Evolutionary conservation across 2,329 filamentous ascomycete genomes (phyloP).

Genomic region (Fusarium oligoseptatum): DNA sequence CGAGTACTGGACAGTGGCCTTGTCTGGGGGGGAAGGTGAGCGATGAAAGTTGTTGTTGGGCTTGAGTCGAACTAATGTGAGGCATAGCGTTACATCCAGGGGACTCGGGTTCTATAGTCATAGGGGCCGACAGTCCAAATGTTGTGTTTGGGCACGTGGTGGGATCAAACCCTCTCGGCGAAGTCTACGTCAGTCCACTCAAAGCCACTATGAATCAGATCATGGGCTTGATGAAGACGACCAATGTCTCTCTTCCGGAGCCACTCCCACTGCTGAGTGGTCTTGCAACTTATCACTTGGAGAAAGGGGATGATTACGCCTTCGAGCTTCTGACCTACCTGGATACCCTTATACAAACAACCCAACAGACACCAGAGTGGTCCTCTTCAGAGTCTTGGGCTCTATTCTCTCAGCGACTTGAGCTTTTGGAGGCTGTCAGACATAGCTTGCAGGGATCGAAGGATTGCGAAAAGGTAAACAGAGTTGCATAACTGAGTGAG

Average conservation of each 20-base stretch:
- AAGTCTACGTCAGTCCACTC: neutral
- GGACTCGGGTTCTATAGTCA: neutral
- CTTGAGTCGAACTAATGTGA: neutral
- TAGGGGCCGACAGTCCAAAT: neutral
- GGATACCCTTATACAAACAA: neutral
- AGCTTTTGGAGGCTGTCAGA: neutral
- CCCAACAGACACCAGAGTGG: neutral
- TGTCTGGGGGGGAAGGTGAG: neutral
- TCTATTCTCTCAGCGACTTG: neutral
- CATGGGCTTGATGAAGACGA: neutral
- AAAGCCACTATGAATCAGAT: neutral
- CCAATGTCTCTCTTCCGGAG: neutral
- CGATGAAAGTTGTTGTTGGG: accelerated
- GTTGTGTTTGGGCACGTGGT: neutral
- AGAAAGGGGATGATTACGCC: neutral
- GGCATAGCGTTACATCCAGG: neutral
- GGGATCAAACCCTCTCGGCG: neutral
- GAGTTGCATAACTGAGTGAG: no score
- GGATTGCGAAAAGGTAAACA: neutral
- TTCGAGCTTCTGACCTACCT: neutral
- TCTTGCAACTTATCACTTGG: neutral
- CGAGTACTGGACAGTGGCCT: neutral
- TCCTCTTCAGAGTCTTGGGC: neutral
- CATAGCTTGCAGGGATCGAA: neutral
- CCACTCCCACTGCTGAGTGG: neutral